Evolutionary conservation across 495 filamentous ascomycete species (phyloP).

Genomic region (Talaromyces nanjingensis): DNA sequence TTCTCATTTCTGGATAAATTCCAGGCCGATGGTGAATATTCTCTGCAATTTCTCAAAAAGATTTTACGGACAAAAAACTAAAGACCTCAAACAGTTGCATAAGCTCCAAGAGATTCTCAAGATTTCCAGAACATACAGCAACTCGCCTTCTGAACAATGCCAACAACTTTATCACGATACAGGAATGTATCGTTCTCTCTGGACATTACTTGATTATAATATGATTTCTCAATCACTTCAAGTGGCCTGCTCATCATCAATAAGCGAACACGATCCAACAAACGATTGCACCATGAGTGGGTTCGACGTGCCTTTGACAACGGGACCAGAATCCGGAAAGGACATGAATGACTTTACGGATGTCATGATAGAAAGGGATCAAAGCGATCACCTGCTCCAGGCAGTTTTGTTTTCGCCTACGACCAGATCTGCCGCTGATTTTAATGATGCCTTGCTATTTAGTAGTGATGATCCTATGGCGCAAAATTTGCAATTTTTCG

Average conservation of each 20-base stretch:
- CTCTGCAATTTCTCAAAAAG: not conserved
- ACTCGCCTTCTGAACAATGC: slow-evolving; percentile 2
- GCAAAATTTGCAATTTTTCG: not conserved
- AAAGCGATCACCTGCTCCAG: not conserved
- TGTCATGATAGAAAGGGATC: not conserved
- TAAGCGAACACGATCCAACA: not conserved
- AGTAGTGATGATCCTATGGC: not conserved
- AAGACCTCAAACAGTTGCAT: not conserved
- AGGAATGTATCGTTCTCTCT: not conserved
- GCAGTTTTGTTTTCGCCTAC: not conserved
- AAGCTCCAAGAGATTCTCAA: slow-evolving; percentile 2
- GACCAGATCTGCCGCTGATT: not conserved
- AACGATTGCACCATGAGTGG: not conserved
- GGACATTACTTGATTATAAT: slow-evolving; percentile 1
- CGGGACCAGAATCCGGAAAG: not conserved
- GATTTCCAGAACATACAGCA: slow-evolving; percentile 1
- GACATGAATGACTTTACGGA: not conserved
- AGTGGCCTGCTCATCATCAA: not conserved
- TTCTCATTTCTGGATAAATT: slow-evolving; percentile 4
- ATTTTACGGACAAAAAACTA: not conserved
- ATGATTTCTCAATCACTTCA: slow-evolving; percentile 2
- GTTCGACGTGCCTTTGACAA: not conserved
- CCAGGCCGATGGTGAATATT: not conserved
- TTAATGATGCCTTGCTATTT: not conserved
- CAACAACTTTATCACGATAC: slow-evolving; percentile 1